Evolutionary conservation across 345 rosid genomes (phyloP).

Genomic region (Bruguiera sexangula): DNA sequence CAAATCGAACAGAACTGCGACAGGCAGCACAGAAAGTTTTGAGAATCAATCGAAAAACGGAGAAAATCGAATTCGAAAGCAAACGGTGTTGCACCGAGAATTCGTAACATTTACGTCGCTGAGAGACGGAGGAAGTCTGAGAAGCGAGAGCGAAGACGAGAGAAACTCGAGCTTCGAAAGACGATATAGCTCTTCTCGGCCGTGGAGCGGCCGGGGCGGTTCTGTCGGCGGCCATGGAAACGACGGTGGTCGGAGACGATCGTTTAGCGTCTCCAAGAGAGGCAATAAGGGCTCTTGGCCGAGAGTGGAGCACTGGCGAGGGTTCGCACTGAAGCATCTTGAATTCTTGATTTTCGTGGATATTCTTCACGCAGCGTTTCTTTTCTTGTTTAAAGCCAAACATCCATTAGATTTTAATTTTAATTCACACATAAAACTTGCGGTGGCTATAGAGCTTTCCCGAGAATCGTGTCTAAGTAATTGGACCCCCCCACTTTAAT

Average conservation of each 20-base stretch:
- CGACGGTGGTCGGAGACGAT: conserved; percentile 23
- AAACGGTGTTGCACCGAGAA: not conserved
- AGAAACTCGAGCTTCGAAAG: conserved; percentile 66
- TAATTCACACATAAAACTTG: not conserved
- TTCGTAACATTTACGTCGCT: conserved; percentile 63
- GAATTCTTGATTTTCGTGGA: not conserved
- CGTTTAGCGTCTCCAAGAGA: not conserved
- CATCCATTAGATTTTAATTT: not conserved
- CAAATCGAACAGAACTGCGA: conserved; percentile 65
- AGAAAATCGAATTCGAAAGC: not conserved
- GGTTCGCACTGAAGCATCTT: conserved; percentile 30
- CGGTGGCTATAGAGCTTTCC: not conserved
- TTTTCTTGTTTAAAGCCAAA: not conserved
- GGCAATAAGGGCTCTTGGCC: conserved; percentile 11
- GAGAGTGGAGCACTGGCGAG: conserved; percentile 29
- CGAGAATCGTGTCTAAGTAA: not conserved
- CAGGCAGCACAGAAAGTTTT: not conserved
- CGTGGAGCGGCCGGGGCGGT: conserved; percentile 26
- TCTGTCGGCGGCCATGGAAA: conserved; percentile 31
- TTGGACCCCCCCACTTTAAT: not conserved
- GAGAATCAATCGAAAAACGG: not conserved
- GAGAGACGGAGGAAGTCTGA: conserved; percentile 63
- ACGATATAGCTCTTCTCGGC: conserved; percentile 47
- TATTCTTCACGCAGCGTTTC: too few relatives aligned
- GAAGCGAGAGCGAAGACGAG: conserved; percentile 81